phyloP scores from a whole-genome alignment of 345 rosid species.

The Gossypium arboreum region DNA sequence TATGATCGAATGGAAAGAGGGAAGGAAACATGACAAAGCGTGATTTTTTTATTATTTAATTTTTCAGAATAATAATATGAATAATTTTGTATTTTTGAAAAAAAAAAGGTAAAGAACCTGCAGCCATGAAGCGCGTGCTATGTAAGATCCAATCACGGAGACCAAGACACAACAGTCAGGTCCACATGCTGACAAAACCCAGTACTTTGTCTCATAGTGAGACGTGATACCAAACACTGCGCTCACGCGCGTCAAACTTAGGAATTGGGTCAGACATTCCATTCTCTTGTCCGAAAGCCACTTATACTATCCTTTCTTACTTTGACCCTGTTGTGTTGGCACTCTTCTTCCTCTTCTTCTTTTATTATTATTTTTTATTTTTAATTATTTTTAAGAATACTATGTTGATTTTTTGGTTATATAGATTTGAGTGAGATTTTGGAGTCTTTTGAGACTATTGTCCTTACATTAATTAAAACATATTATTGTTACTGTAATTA shows the following conservation, averaged over 20 bases:
- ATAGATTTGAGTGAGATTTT: constrained; percentile 29
- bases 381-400: constrained; percentile 6
- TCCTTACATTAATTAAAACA: constrained; percentile 1
- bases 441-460: constrained; percentile 50
- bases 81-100: neutral
- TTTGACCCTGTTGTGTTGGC: constrained; percentile 15
- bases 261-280: constrained; percentile 29
- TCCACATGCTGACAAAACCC: constrained; percentile 48
- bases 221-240: constrained; percentile 25
- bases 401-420: constrained; percentile 21
- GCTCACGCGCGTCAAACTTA: constrained; percentile 28
- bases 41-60: neutral
- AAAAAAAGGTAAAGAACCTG: neutral
- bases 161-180: constrained; percentile 19
- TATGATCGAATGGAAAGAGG: neutral
- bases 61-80: too few species aligned
- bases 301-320: neutral
- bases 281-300: constrained; percentile 9
- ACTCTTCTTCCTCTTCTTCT: neutral
- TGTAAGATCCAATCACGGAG: constrained; percentile 18
- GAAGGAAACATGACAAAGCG: neutral
- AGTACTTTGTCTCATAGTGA: constrained; percentile 39
- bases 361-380: neutral
- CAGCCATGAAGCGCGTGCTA: constrained; percentile 27
- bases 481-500: neutral